A percentile compares a stretch with the other conserved stretches of the same genome.
Conservation (phyloP, 345 rosid species). For the Populus tremula region DNA sequence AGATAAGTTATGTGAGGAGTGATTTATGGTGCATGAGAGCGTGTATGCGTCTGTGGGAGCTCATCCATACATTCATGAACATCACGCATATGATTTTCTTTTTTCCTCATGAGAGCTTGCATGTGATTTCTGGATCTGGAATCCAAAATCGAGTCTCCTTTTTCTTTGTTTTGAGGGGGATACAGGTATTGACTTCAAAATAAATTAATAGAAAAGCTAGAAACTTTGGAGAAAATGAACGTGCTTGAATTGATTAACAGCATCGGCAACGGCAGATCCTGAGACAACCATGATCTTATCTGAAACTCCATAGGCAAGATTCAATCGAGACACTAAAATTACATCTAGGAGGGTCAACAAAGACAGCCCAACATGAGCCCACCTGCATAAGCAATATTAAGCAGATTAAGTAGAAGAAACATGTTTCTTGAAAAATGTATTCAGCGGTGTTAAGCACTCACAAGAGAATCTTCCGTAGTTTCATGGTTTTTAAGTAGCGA, state of each 20-base stretch:
- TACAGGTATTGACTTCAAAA: not conserved
- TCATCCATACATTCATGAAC: not conserved
- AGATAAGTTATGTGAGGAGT: not conserved
- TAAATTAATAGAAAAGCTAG: not conserved
- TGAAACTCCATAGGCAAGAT: constrained; percentile 58
- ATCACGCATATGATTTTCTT: not conserved
- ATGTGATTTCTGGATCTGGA: not conserved
- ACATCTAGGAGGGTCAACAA: constrained; percentile 62
- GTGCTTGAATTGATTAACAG: constrained; percentile 92
- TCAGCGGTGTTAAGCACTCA: constrained; percentile 31
- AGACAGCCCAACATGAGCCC: constrained; percentile 72
- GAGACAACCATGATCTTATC: constrained; percentile 82
- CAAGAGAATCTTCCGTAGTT: constrained; percentile 72
- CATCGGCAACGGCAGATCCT: constrained; percentile 92
- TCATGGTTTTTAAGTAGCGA: constrained; percentile 66
- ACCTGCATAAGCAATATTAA: constrained; percentile 46
- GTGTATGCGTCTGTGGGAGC: not conserved
- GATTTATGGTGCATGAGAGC: not conserved
- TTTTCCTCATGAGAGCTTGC: not conserved
- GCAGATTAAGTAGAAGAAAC: constrained; percentile 1
- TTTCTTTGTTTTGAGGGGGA: not conserved
- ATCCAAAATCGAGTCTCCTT: not conserved
- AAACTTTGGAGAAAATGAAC: constrained; percentile 1
- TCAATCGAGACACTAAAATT: constrained; percentile 59
- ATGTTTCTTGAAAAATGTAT: not conserved